Evolutionary conservation across 192 early-diverging fungal genomes (phyloP).

Genomic region (Podila clonocystis): DNA sequence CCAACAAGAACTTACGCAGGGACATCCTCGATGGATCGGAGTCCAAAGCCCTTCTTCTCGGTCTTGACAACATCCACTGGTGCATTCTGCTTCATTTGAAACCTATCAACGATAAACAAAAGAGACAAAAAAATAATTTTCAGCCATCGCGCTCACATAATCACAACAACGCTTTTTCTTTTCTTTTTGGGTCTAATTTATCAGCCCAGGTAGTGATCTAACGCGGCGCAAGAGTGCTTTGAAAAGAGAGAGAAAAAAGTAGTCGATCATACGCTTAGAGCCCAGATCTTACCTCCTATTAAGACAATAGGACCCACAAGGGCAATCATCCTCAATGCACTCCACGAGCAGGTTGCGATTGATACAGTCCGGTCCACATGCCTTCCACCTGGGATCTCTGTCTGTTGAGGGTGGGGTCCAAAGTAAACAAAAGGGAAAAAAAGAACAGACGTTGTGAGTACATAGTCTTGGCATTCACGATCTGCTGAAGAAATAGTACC

Average conservation of each 20-base stretch:
- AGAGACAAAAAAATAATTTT: background rate
- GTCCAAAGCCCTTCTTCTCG: slow-evolving; percentile 94
- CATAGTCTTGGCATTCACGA: background rate
- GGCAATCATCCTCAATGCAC: slow-evolving; percentile 90
- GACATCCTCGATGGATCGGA: slow-evolving; percentile 75
- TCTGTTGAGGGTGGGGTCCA: slow-evolving; percentile 11
- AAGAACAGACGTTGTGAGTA: background rate
- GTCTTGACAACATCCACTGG: slow-evolving; percentile 88
- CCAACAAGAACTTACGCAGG: slow-evolving; percentile 60
- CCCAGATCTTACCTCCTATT: slow-evolving; percentile 74
- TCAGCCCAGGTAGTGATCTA: background rate
- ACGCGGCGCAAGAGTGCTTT: too few species aligned
- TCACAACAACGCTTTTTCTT: too few species aligned
- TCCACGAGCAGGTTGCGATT: slow-evolving; percentile 93
- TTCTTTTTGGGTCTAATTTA: slow-evolving; percentile 4
- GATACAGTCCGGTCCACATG: slow-evolving; percentile 96
- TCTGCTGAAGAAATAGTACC: background rate
- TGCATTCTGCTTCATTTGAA: slow-evolving; percentile 88
- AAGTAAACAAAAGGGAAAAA: background rate
- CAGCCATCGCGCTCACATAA: background rate
- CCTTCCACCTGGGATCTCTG: slow-evolving; percentile 62
- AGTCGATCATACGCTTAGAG: background rate
- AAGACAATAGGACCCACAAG: slow-evolving; percentile 85
- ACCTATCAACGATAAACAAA: slow-evolving; percentile 55
- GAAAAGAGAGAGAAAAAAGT: background rate